Conservation (phyloP, 1,284 basidiomycete species). For the Puccinia triticina region DNA sequence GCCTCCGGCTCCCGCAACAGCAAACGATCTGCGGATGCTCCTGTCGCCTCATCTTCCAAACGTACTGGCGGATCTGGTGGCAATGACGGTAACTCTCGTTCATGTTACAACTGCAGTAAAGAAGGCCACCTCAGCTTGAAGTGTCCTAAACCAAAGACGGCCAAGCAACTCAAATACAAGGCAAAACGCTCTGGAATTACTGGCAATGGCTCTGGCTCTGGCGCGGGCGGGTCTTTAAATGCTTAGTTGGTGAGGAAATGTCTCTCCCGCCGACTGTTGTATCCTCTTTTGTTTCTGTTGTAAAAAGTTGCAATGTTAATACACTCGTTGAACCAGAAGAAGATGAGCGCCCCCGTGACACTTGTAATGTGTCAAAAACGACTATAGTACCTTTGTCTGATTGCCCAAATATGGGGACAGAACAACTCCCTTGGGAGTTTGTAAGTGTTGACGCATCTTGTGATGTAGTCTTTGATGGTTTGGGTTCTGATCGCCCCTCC, state of each 20-base stretch:
- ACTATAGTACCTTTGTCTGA: too few species aligned
- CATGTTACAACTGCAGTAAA: not conserved
- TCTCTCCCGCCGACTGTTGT: constrained; percentile 1
- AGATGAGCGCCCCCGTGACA: not conserved
- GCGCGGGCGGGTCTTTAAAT: not conserved
- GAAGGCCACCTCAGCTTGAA: not conserved
- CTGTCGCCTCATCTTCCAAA: too few species aligned
- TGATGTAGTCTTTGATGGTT: not conserved
- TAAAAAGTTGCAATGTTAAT: constrained; percentile 1
- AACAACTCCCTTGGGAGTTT: too few species aligned
- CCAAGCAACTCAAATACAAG: not conserved
- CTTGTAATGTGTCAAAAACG: too few species aligned
- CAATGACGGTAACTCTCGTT: not conserved
- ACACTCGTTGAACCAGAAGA: not conserved
- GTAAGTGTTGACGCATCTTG: not conserved
- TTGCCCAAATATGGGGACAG: too few species aligned
- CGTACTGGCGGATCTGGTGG: not conserved
- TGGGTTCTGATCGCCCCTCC: not conserved
- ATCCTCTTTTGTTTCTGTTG: not conserved
- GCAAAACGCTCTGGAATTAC: not conserved
- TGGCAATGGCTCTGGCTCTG: not conserved
- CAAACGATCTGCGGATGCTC: not conserved
- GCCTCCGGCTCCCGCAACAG: not conserved
- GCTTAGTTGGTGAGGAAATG: too few species aligned
- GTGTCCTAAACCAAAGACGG: not conserved